Base-by-base conservation (phyloP, 495 filamentous ascomycete genomes). In the Aspergillus nanangensis region DNA sequence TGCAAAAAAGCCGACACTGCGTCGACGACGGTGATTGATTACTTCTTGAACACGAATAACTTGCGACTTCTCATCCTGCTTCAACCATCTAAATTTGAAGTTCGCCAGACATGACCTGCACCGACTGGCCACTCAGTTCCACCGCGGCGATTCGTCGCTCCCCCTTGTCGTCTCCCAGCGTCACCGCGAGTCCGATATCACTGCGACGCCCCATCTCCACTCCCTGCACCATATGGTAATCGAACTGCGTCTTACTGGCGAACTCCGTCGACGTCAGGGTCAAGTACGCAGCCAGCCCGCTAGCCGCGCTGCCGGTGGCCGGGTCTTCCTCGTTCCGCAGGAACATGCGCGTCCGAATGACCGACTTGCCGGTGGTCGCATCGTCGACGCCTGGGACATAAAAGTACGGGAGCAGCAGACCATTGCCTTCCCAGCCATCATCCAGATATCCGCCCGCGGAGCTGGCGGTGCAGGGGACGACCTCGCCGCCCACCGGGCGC, bases 131-230 rank as follows among this genome's bases (percentile, higher is more conserved):
- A 17, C 69, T 79, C 45, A 86, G 44, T 50, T 63, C 67, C 15
- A 86, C 61, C 37, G 67, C 65, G 44, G 73, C 70, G 39, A 85
- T 55, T 40, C 55, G 60, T 32, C 61, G 52, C 15, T 40, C 38
- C 25, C 54, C 43, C 21, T 22, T 57, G 4, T 23, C 24, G 1
- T 8, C 31, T 23, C 22, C 14, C 24, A 69, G 53, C 14, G 46
- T 62, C 39, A 77, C 72, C 23, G 61, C 67, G 31, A 77, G 60
- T 3, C 64, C 63, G 50, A 82, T 81, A 36, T 77, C 74, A 67
- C 85, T 89, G 52, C 64, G 66, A 46, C 86, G 66, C 0, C 83
- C 86, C 82, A 90, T 91, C 67, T 91, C 86, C 10, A 90, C 81
- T 0, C 87, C 87, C 66, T 91, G 87, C 51, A 76, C 77, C 42